These are phyloP conservation scores for Schwanniomyces sp. DNA, from an alignment of 805 yeast genomes.

Conservation along the genomic window DNA sequence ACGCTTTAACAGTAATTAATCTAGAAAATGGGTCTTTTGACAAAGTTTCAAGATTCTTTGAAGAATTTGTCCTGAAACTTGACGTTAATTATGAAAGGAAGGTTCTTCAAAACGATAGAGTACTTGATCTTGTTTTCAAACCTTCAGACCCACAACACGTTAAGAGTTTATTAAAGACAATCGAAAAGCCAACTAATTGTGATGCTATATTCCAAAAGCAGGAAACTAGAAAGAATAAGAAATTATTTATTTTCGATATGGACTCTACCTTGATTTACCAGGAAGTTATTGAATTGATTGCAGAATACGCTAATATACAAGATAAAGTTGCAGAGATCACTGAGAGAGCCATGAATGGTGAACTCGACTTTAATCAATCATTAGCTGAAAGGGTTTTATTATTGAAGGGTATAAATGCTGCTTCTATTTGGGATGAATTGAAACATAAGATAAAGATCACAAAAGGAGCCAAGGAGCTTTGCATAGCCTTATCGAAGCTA, in stretches of 20 bases:
- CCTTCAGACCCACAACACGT: constrained; percentile 9
- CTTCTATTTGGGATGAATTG: constrained; percentile 74
- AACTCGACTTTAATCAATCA: constrained; percentile 85
- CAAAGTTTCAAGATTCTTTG: constrained; percentile 1
- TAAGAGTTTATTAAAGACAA: background rate
- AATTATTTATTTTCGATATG: constrained; percentile 91
- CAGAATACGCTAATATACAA: constrained; percentile 91
- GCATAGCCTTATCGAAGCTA: constrained; percentile 54
- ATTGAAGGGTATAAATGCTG: constrained; percentile 78
- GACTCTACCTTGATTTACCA: constrained; percentile 95
- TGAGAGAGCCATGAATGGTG: constrained; percentile 95
- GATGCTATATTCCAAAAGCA: constrained; percentile 35
- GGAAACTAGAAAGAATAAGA: constrained; percentile 31
- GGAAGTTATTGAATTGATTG: constrained; percentile 95
- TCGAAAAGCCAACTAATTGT: constrained; percentile 1
- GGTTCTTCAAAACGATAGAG: constrained; percentile 17
- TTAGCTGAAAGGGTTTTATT: constrained; percentile 71
- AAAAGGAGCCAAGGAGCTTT: constrained; percentile 79
- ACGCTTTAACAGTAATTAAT: constrained; percentile 16
- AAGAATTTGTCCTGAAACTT: constrained; percentile 4
- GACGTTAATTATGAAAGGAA: constrained; percentile 3
- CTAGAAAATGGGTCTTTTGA: background rate
- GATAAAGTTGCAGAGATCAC: constrained; percentile 85
- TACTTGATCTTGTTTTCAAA: constrained; percentile 17
- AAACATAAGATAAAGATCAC: constrained; percentile 70